Evolutionary conservation across 352 stramenopile genomes (phyloP).

Genomic region (Poterioochromonas sp.): DNA sequence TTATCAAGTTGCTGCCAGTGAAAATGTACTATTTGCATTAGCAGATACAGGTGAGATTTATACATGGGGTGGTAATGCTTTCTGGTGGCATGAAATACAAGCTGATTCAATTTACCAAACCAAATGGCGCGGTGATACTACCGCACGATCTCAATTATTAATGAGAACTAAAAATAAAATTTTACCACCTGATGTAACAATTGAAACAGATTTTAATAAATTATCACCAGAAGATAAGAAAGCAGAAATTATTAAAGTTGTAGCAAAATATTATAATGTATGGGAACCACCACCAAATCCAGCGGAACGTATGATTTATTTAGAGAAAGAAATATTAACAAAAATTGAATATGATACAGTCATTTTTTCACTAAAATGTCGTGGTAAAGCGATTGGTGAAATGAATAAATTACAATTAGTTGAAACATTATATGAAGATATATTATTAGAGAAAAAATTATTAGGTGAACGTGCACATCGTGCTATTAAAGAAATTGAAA

Average conservation of each 20-base stretch:
- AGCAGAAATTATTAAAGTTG: conserved; percentile 49
- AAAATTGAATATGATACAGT: conserved; percentile 62
- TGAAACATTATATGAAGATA: conserved; percentile 62
- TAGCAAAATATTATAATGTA: conserved; percentile 66
- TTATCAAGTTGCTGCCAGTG: conserved; percentile 59
- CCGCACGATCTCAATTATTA: conserved; percentile 47
- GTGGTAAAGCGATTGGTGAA: conserved; percentile 61
- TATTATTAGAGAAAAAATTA: conserved; percentile 63
- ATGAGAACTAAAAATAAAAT: conserved; percentile 43
- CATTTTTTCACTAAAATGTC: conserved; percentile 55
- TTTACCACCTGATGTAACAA: conserved; percentile 38
- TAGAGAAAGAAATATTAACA: conserved; percentile 69
- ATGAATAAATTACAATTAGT: conserved; percentile 75
- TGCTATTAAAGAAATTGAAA: conserved; percentile 43
- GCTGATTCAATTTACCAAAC: conserved; percentile 48
- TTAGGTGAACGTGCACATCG: conserved; percentile 42
- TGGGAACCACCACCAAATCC: conserved; percentile 73
- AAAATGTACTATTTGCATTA: conserved; percentile 72
- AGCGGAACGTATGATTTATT: conserved; percentile 59
- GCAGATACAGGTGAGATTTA: conserved; percentile 68
- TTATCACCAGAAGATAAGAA: conserved; percentile 50
- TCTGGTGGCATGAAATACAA: conserved; percentile 54
- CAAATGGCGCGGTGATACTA: conserved; percentile 51
- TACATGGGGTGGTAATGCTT: conserved; percentile 68
- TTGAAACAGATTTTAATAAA: conserved; percentile 44